A percentile compares a stretch with the other conserved stretches of the same genome.
phyloP scores from a whole-genome alignment of 2,329 filamentous ascomycete genomes.

The Atkinsonella hypoxylon region DNA sequence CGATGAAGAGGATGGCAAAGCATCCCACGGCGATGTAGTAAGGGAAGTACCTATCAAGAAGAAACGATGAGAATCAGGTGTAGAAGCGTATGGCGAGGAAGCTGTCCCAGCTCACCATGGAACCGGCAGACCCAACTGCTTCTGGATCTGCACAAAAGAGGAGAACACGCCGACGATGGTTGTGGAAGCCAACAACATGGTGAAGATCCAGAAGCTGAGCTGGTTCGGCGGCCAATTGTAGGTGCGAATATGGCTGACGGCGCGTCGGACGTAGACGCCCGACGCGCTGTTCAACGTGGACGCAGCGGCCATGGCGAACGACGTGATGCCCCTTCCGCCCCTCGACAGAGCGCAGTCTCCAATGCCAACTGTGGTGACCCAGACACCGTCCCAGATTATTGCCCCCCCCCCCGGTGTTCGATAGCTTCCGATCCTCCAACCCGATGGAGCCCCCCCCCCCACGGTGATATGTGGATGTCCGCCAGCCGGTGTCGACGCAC shows the following conservation, averaged over 20 bases:
- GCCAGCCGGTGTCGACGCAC: too few relatives aligned
- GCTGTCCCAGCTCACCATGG: conserved; percentile 40
- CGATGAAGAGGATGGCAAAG: conserved; percentile 55
- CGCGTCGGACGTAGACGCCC: conserved; percentile 30
- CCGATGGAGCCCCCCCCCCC: too few relatives aligned
- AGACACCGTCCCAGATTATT: too few relatives aligned
- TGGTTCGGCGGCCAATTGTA: conserved; percentile 60
- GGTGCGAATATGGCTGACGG: conserved; percentile 36
- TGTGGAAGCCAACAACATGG: conserved; percentile 48
- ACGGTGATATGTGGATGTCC: too few relatives aligned
- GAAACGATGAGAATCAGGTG: too few relatives aligned
- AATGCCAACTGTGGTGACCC: too few relatives aligned
- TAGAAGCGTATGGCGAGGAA: too few relatives aligned
- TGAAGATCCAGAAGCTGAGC: conserved; percentile 54
- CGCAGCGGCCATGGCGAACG: background rate
- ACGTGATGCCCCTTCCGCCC: too few relatives aligned
- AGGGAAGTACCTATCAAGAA: conserved; percentile 46
- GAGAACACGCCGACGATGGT: conserved; percentile 50
- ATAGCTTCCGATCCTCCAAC: too few relatives aligned
- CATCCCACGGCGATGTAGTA: conserved; percentile 49
- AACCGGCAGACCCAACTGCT: conserved; percentile 38
- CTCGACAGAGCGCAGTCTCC: too few relatives aligned
- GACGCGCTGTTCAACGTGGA: conserved; percentile 24
- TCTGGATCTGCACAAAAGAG: conserved; percentile 47
- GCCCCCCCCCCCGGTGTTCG: too few relatives aligned